phyloP scores from a whole-genome alignment of 805 yeast species.

The Kregervanrija pseudodelftensis region DNA sequence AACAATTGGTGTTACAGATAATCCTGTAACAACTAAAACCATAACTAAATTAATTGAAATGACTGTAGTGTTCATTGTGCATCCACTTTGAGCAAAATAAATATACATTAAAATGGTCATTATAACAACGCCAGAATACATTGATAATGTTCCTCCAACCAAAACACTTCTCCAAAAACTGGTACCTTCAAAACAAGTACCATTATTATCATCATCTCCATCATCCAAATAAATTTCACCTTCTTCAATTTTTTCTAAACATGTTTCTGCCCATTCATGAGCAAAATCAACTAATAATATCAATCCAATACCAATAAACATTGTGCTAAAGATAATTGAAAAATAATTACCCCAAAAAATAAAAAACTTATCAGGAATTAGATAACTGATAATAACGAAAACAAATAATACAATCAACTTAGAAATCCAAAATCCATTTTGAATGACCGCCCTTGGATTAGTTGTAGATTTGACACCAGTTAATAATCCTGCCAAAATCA shows the following conservation, averaged over 20 bases:
- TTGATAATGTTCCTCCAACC: slow-evolving; percentile 77
- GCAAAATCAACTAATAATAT: slow-evolving; percentile 92
- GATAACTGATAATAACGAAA: slow-evolving; percentile 55
- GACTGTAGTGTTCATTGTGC: slow-evolving; percentile 85
- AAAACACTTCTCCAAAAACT: slow-evolving; percentile 73
- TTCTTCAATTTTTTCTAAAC: slow-evolving; percentile 83
- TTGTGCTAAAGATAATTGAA: slow-evolving; percentile 74
- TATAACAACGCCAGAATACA: slow-evolving; percentile 70
- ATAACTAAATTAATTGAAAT: slow-evolving; percentile 69
- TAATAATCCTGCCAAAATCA: slow-evolving; percentile 58
- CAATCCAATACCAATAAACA: slow-evolving; percentile 84
- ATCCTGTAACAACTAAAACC: slow-evolving; percentile 52
- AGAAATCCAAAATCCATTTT: slow-evolving; percentile 87
- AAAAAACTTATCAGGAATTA: slow-evolving; percentile 83
- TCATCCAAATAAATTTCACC: slow-evolving; percentile 51
- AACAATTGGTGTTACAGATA: slow-evolving; percentile 74
- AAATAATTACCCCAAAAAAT: slow-evolving; percentile 87
- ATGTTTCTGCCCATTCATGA: slow-evolving; percentile 97
- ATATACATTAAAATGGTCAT: slow-evolving; percentile 77
- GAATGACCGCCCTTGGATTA: slow-evolving; percentile 74
- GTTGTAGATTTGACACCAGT: slow-evolving; percentile 70
- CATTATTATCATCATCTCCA: slow-evolving; percentile 37
- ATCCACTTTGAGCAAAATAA: slow-evolving; percentile 73
- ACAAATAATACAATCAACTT: slow-evolving; percentile 57
- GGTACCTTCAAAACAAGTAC: slow-evolving; percentile 30